Evolutionary conservation across 352 stramenopile genomes (phyloP), one percentile per base, ranked within the genome.

Genomic region (Pythium vanterpoolii): DNA sequence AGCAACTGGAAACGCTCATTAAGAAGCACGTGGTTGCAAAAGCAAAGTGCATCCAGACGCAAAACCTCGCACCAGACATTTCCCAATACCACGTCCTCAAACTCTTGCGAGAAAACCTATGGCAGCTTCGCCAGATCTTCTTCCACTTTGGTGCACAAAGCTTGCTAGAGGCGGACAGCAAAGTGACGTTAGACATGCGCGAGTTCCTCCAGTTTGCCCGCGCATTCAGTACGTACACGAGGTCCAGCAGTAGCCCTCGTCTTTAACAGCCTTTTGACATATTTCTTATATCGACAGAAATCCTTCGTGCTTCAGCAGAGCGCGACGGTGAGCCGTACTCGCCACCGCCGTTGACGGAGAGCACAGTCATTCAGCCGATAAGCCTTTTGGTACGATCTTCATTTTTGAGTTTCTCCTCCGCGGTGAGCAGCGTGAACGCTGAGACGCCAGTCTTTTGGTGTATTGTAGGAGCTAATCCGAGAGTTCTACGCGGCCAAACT

Each of bases 121-220:
- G 82, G 82, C 75, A 76, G 11, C 52, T 92, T 54, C 87, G 89
- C 50, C 82, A 92, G 30, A 81, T 89, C 38, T 92, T 92, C 58
- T 85, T 72, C 13, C 82, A 92, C 26, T 90, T 92, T 44, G 73
- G 62, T 18, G 72, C 73, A 33, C 82, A 90, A 43, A 89, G 76
- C 23, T 58, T 92, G 11, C 66, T 70, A 1, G 69, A 88, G 57
- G 77, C 88, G 14, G 73, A 85, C 47, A 78, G 51, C 36, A 79
- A 75, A 28, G 68, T 77, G 21, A 74, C 73, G 0, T 60, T 92
- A 21, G 65, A 83, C 31, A 78, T 92, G 66, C 74, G 76, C 23
- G 69, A 85, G 40, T 89, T 90, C 31, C 68, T 92, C n/a, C 60
- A 51, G 8, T 89, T 92, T 58, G 78, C 78, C 24, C 74, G 78